phyloP scores from a whole-genome alignment of 805 yeast species.

The Spencermartinsiella europaea region DNA sequence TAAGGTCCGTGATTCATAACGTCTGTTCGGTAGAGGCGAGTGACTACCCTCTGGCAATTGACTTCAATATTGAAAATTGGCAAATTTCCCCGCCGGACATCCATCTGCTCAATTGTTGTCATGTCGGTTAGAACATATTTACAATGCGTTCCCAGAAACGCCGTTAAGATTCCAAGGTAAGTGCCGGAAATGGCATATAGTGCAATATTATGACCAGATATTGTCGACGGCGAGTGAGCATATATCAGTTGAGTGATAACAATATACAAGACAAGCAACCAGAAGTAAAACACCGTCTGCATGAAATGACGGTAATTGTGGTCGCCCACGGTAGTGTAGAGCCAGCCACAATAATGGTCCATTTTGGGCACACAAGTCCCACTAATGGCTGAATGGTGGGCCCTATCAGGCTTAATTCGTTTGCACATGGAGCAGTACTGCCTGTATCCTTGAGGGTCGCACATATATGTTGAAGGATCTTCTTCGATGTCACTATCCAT shows the following conservation, averaged over 20 bases:
- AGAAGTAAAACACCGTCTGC: slow-evolving; percentile 38
- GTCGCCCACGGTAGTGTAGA: slow-evolving; percentile 69
- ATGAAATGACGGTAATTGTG: slow-evolving; percentile 57
- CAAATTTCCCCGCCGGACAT: slow-evolving; percentile 10
- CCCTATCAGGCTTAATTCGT: slow-evolving; percentile 58
- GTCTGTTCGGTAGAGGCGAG: slow-evolving; percentile 38
- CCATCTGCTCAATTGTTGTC: slow-evolving; percentile 49
- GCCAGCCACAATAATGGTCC: slow-evolving; percentile 82
- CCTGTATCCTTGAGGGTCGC: slow-evolving; percentile 72
- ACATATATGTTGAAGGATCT: slow-evolving; percentile 53
- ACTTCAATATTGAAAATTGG: slow-evolving; percentile 38
- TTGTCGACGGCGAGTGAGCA: slow-evolving; percentile 23
- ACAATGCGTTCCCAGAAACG: slow-evolving; percentile 41
- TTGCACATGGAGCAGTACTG: slow-evolving; percentile 67
- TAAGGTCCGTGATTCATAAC: slow-evolving; percentile 25
- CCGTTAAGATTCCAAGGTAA: slow-evolving; percentile 42
- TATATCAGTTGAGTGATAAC: slow-evolving; percentile 35
- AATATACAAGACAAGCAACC: slow-evolving; percentile 36
- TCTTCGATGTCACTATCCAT: slow-evolving; percentile 2
- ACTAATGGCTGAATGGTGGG: slow-evolving; percentile 60
- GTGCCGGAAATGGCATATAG: slow-evolving; percentile 41
- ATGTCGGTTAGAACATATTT: slow-evolving; percentile 43
- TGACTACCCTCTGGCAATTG: slow-evolving; percentile 40
- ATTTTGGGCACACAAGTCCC: slow-evolving; percentile 61
- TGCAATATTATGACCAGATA: slow-evolving; percentile 41